Conservation (phyloP, 164 flowering plant genomes). For the Santalum album region DNA sequence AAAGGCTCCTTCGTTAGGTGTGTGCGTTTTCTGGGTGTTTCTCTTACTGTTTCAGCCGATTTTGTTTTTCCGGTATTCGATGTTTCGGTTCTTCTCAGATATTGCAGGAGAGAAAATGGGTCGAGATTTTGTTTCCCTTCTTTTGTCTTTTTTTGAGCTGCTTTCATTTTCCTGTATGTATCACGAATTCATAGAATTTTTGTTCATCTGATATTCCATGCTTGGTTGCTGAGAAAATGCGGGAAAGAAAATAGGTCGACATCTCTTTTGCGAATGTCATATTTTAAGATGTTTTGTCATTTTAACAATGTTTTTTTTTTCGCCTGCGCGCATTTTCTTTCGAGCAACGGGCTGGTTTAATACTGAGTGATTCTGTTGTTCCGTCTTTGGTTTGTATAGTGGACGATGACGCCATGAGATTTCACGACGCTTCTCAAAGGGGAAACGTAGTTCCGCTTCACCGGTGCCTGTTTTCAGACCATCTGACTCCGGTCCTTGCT, state of each 20-base stretch:
- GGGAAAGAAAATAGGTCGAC: not conserved
- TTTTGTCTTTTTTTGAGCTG: too few relatives aligned
- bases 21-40: not conserved
- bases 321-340: too few relatives aligned
- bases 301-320: too few relatives aligned
- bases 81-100: too few relatives aligned
- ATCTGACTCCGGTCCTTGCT: conserved; percentile 77
- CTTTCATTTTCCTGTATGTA: too few relatives aligned
- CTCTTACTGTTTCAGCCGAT: not conserved
- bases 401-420: conserved; percentile 31
- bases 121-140: too few relatives aligned
- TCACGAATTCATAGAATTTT: too few relatives aligned
- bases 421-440: conserved; percentile 47
- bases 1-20: conserved; percentile 15
- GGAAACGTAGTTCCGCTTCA: conserved; percentile 69
- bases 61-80: too few relatives aligned
- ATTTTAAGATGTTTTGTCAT: too few relatives aligned
- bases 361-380: not conserved
- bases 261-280: too few relatives aligned
- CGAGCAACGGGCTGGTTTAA: too few relatives aligned
- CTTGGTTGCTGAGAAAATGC: not conserved
- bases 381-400: conserved; percentile 2
- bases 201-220: not conserved
- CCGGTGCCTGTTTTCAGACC: conserved; percentile 68
- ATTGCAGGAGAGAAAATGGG: too few relatives aligned